Evolutionary conservation across 2,329 filamentous ascomycete genomes (phyloP).

Genomic region (Penicillium sclerotigenum): DNA sequence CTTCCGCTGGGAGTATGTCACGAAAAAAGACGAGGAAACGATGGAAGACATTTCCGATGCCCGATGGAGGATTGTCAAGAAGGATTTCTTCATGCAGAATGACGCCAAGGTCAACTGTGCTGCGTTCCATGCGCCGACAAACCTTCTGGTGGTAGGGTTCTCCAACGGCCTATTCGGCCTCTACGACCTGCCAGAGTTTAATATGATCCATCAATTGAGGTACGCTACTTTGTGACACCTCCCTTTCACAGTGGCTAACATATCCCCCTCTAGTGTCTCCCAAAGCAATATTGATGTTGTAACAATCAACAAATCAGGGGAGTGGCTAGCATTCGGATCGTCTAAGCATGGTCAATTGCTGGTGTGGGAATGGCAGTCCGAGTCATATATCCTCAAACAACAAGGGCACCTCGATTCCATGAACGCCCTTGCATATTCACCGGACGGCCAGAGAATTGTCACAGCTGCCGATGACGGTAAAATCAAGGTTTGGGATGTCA

Average conservation of each 20-base stretch:
- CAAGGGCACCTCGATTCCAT: slow-evolving; percentile 96
- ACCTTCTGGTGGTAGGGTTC: slow-evolving; percentile 93
- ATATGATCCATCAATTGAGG: slow-evolving; percentile 80
- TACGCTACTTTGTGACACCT: slow-evolving; percentile 24
- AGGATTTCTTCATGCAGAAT: slow-evolving; percentile 91
- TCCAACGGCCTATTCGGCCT: slow-evolving; percentile 91
- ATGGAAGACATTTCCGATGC: slow-evolving; percentile 64
- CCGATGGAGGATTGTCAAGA: slow-evolving; percentile 86
- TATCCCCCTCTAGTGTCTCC: slow-evolving; percentile 69
- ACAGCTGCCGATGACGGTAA: slow-evolving; percentile 96
- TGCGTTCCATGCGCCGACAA: slow-evolving; percentile 80
- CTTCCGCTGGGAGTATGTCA: slow-evolving; percentile 84
- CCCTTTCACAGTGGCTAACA: slow-evolving; percentile 3
- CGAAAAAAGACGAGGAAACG: slow-evolving; percentile 59
- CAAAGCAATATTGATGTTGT: slow-evolving; percentile 96
- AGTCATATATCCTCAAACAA: slow-evolving; percentile 97
- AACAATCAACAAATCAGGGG: slow-evolving; percentile 87
- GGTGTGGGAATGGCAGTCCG: slow-evolving; percentile 99
- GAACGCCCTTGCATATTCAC: slow-evolving; percentile 89
- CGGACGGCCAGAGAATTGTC: slow-evolving; percentile 87
- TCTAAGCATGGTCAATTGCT: slow-evolving; percentile 93
- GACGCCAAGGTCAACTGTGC: slow-evolving; percentile 83
- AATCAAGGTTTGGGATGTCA: slow-evolving; percentile 96
- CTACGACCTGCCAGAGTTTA: slow-evolving; percentile 95
- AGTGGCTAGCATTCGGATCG: slow-evolving; percentile 96